A percentile compares a stretch with the other conserved stretches of the same genome.
phyloP scores from a whole-genome alignment of 805 yeast species.

The Myxozyma sirexii region DNA sequence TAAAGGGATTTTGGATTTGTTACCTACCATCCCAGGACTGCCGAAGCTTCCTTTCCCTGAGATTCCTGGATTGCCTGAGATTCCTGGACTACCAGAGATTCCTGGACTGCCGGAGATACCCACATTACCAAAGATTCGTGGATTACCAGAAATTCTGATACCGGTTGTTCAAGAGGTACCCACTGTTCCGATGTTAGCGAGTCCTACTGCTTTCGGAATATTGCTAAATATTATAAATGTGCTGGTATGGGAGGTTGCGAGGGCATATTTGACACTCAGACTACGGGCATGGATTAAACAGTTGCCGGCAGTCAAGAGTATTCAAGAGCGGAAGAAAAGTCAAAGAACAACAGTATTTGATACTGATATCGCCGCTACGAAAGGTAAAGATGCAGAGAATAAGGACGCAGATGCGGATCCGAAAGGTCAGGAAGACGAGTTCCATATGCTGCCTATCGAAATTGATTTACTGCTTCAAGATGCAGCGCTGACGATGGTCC shows the following conservation, averaged over 20 bases:
- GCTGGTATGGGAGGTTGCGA: not conserved
- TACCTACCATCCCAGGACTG: not conserved
- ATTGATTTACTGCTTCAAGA: not conserved
- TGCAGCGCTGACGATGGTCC: not conserved
- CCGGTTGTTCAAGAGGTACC: not conserved
- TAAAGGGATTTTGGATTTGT: not conserved
- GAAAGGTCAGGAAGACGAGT: not conserved
- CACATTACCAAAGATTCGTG: not conserved
- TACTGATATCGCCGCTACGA: not conserved
- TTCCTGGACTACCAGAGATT: not conserved
- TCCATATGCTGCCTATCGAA: conserved; percentile 1
- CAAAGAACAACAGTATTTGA: not conserved
- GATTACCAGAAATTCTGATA: not conserved
- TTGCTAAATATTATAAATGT: not conserved
- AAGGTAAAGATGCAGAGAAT: not conserved
- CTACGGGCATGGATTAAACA: not conserved
- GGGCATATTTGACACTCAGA: not conserved
- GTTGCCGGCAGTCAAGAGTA: not conserved
- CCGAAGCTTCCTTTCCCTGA: not conserved
- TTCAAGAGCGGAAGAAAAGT: not conserved
- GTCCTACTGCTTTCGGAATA: not conserved
- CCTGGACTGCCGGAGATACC: no score
- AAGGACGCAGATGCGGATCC: not conserved
- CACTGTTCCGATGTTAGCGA: not conserved
- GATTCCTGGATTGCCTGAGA: not conserved